These are phyloP conservation scores for Trichomonascaceae sp. DNA, from an alignment of 1,139 yeast species.

Conservation along the genomic window DNA sequence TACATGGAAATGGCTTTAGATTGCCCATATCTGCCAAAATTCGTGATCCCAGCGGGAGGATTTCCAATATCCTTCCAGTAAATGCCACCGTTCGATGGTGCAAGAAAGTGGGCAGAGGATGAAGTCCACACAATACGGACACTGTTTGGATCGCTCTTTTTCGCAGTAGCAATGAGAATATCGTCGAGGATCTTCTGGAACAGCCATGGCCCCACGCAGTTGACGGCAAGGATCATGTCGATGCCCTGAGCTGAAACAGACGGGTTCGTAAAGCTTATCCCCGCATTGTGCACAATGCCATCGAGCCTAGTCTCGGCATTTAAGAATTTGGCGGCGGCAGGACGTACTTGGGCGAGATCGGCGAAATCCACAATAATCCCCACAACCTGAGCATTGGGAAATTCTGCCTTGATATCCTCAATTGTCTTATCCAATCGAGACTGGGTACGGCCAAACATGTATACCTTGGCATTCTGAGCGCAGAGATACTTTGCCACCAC, in stretches of 20 bases:
- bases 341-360: constrained; percentile 33
- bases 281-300: constrained; percentile 39
- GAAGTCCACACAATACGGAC: constrained; percentile 36
- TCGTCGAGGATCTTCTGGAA: constrained; percentile 35
- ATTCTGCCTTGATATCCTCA: constrained; percentile 8
- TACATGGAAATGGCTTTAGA: constrained; percentile 35
- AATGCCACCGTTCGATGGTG: constrained; percentile 12
- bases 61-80: constrained; percentile 2
- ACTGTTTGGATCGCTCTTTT: constrained; percentile 10
- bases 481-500: constrained; percentile 14
- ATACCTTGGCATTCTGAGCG: constrained; percentile 18
- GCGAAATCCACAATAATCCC: constrained; percentile 27
- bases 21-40: constrained; percentile 28
- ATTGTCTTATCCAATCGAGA: constrained; percentile 11
- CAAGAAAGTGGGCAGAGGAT: constrained; percentile 29
- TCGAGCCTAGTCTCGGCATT: constrained; percentile 24
- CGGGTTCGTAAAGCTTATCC: constrained; percentile 34
- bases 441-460: constrained; percentile 16
- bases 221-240: constrained; percentile 37
- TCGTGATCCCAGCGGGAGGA: background rate
- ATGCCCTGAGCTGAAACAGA: constrained; percentile 30
- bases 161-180: constrained; percentile 27
- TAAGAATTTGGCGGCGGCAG: constrained; percentile 28
- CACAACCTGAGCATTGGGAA: constrained; percentile 10
- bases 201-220: constrained; percentile 37